These are phyloP conservation scores for Elaeagnus macrophylla DNA, from an alignment of 306 rosid genomes.

Conservation along the genomic window DNA sequence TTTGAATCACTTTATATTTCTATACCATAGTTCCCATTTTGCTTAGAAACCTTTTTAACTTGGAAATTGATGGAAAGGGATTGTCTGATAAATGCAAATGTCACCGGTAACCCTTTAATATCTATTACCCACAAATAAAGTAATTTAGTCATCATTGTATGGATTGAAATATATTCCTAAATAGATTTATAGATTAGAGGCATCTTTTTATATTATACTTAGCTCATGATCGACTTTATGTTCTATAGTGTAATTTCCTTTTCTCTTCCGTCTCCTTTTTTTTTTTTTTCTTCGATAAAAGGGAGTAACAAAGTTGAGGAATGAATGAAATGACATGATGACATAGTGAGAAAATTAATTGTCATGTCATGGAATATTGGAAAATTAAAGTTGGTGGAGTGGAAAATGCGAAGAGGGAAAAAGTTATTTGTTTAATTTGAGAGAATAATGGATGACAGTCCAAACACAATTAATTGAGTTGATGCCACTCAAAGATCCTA, in stretches of 20 bases:
- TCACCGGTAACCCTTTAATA: conserved; percentile 22
- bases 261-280: conserved; percentile 22
- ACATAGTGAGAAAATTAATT: conserved; percentile 34
- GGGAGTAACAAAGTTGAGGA: conserved; percentile 26
- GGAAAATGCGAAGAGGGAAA: conserved; percentile 28
- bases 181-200: conserved; percentile 35
- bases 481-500: conserved; percentile 44
- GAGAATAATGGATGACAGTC: conserved; percentile 72
- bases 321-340: conserved; percentile 42
- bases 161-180: conserved; percentile 53
- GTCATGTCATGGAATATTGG: conserved; percentile 62
- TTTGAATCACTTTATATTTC: conserved; percentile 27
- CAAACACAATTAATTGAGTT: conserved; percentile 44
- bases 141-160: conserved; percentile 45
- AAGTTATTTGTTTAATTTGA: conserved; percentile 26
- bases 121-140: conserved; percentile 35
- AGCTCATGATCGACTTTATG: conserved; percentile 37
- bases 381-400: conserved; percentile 40
- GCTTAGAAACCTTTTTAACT: conserved; percentile 69
- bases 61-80: conserved; percentile 64
- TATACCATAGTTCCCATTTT: conserved; percentile 29
- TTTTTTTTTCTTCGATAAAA: conserved; percentile 33
- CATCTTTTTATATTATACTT: conserved; percentile 30
- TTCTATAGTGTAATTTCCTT: conserved; percentile 24
- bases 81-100: conserved; percentile 24